A percentile compares a stretch with the other conserved stretches of the same genome.
Evolutionary conservation across 2,329 filamentous ascomycete genomes (phyloP).

Genomic region (Neobulgaria alba): DNA sequence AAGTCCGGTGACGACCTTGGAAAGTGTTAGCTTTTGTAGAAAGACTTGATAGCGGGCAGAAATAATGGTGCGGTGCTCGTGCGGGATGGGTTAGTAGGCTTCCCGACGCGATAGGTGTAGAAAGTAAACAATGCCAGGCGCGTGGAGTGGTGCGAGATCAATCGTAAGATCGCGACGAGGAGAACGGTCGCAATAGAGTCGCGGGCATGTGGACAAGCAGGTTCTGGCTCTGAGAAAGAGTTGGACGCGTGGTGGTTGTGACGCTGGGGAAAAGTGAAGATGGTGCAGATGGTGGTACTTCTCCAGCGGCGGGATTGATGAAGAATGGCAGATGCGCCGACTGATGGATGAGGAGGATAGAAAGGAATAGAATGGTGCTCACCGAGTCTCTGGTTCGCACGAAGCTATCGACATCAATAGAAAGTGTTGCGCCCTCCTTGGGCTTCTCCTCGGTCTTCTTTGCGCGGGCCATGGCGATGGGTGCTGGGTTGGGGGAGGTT

Average conservation of each 20-base stretch:
- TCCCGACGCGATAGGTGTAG: constrained; percentile 9
- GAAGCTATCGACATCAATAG: constrained; percentile 66
- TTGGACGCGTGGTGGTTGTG: constrained; percentile 7
- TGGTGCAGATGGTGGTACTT: constrained; percentile 17
- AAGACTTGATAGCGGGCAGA: constrained; percentile 13
- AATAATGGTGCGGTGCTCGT: constrained; percentile 11
- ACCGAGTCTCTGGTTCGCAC: constrained; percentile 74
- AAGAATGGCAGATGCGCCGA: constrained; percentile 9
- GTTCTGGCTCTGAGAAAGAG: constrained; percentile 3
- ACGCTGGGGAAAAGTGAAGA: constrained; percentile 5
- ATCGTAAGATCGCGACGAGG: constrained; percentile 7
- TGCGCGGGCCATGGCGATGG: constrained; percentile 31
- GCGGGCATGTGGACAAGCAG: constrained; percentile 13
- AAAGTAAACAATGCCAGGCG: constrained; percentile 24
- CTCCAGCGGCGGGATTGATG: constrained; percentile 4
- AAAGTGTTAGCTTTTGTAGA: constrained; percentile 21
- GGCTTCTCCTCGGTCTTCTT: constrained; percentile 32
- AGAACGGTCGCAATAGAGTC: constrained; percentile 15
- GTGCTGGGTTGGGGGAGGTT: not conserved
- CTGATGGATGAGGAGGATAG: constrained; percentile 4
- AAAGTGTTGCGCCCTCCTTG: constrained; percentile 20
- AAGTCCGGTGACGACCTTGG: constrained; percentile 66
- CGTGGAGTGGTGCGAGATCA: constrained; percentile 15
- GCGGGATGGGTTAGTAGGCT: constrained; percentile 9
- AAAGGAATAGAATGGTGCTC: constrained; percentile 25